phyloP scores from a whole-genome alignment of 805 yeast genomes.

The Candida insectalens region DNA sequence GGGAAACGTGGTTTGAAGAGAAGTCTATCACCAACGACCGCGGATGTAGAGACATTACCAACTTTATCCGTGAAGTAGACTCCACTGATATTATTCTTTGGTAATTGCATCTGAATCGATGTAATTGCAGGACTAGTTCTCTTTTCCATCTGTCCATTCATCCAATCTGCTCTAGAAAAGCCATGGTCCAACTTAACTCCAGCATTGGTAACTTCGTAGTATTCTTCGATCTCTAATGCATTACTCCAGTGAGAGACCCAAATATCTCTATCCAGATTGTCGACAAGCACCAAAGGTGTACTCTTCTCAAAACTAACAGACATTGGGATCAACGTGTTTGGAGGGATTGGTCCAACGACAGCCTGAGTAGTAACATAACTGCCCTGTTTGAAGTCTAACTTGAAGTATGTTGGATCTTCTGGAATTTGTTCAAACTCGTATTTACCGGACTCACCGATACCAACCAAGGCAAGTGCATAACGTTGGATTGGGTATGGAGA shows the following conservation, averaged over 20 bases:
- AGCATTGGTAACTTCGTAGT: constrained; percentile 67
- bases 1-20: constrained; percentile 83
- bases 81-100: constrained; percentile 37
- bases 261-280: constrained; percentile 55
- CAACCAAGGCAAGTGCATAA: constrained; percentile 35
- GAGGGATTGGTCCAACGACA: constrained; percentile 26
- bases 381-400: constrained; percentile 3
- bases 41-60: constrained; percentile 84
- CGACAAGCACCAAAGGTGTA: constrained; percentile 52
- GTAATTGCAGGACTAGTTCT: constrained; percentile 51
- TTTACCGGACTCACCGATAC: constrained; percentile 13
- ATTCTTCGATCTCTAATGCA: constrained; percentile 70
- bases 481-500: constrained; percentile 51
- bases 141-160: constrained; percentile 42
- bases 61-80: constrained; percentile 81
- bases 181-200: constrained; percentile 65
- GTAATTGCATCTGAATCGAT: constrained; percentile 49
- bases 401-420: constrained; percentile 3
- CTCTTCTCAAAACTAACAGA: constrained; percentile 56
- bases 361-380: constrained; percentile 47
- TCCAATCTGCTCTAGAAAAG: constrained; percentile 74
- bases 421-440: constrained; percentile 1
- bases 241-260: constrained; percentile 88
- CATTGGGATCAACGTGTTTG: constrained; percentile 40
- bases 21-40: constrained; percentile 32